phyloP scores from a whole-genome alignment of 345 rosid species.

The Gynandropsis gynandra region DNA sequence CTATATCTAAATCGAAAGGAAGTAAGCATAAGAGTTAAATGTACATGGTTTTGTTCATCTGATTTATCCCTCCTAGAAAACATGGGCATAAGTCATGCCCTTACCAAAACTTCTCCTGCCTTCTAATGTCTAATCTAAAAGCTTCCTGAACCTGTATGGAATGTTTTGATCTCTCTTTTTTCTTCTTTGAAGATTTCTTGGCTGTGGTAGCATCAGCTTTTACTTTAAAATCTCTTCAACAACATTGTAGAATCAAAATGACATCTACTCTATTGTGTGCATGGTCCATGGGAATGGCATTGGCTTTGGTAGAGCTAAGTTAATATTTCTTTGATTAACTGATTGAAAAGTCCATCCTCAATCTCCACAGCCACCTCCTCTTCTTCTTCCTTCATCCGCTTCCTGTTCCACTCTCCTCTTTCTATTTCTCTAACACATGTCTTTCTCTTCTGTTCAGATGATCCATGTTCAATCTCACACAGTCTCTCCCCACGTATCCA shows the following conservation, averaged over 20 bases:
- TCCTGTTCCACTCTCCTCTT: slow-evolving; percentile 30
- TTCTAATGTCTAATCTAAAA: too few species aligned
- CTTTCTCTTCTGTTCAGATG: slow-evolving; percentile 23
- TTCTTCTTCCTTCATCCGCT: slow-evolving; percentile 31
- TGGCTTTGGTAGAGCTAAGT: slow-evolving; percentile 7
- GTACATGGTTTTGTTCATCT: too few species aligned
- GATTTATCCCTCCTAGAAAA: neutral
- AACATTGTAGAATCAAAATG: neutral
- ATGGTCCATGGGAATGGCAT: slow-evolving; percentile 7
- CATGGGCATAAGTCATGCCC: too few species aligned
- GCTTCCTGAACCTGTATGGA: too few species aligned
- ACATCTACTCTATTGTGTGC: neutral
- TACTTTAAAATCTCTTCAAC: too few species aligned
- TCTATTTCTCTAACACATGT: slow-evolving; percentile 32
- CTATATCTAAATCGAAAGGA: too few species aligned
- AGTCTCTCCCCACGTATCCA: slow-evolving; percentile 40
- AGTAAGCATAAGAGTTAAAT: too few species aligned
- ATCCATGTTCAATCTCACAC: slow-evolving; percentile 23
- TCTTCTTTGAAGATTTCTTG: too few species aligned
- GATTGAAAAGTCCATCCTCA: slow-evolving; percentile 24
- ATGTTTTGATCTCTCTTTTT: too few species aligned
- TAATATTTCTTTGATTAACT: slow-evolving; percentile 34
- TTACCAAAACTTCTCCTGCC: too few species aligned
- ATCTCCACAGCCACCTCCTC: slow-evolving; percentile 30
- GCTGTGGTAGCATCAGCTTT: too few species aligned